These are phyloP conservation scores for Blastobotrys petasosporus DNA, from an alignment of 1,139 yeast genomes.

Conservation along the genomic window DNA sequence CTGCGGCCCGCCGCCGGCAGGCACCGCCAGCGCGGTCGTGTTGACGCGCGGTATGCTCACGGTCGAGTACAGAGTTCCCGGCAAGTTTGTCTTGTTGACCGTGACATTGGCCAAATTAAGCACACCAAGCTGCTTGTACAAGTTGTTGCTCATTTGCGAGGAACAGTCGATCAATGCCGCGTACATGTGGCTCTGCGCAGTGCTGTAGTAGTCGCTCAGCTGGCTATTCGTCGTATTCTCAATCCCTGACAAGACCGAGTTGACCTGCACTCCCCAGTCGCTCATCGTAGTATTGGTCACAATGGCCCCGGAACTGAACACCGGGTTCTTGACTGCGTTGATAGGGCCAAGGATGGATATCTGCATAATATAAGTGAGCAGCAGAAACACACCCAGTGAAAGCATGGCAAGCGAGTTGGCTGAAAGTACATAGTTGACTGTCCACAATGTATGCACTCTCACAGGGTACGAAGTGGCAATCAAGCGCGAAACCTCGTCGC, in stretches of 20 bases:
- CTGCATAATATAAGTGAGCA: slow-evolving; percentile 10
- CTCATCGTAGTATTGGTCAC: not conserved
- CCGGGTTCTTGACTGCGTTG: not conserved
- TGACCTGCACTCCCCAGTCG: not conserved
- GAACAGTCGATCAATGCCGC: not conserved
- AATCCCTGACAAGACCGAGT: not conserved
- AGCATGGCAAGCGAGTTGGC: slow-evolving; percentile 8
- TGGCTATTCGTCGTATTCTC: not conserved
- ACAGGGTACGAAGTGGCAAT: not conserved
- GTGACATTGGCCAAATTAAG: not conserved
- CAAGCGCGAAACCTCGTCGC: not conserved
- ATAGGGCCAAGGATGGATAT: not conserved
- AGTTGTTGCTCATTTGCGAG: not conserved
- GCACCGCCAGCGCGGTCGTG: not conserved
- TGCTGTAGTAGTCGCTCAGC: not conserved
- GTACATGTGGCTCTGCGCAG: not conserved
- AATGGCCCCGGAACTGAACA: not conserved
- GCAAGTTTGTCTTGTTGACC: not conserved
- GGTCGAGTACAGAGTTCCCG: not conserved
- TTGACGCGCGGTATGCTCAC: not conserved
- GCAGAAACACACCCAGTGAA: slow-evolving; percentile 1
- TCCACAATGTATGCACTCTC: slow-evolving; percentile 11
- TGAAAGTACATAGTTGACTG: slow-evolving; percentile 12
- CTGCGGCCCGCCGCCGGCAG: not conserved
- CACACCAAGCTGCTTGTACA: not conserved